Evolutionary conservation across 2,329 filamentous ascomycete species (phyloP).

Genomic region (Fusarium gaditjirri): DNA sequence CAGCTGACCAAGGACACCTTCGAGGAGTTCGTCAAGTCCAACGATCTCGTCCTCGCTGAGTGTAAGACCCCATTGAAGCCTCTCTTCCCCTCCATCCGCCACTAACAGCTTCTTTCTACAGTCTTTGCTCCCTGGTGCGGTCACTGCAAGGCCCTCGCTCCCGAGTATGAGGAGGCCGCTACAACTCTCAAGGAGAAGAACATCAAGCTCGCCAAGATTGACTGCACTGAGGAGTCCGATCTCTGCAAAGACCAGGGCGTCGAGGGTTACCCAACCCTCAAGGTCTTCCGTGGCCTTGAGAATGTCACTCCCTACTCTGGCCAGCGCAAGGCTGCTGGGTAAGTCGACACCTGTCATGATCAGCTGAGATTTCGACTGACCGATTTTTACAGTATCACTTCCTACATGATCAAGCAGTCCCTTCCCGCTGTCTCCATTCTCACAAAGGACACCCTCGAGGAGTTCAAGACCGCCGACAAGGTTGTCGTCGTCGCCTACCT

Average conservation of each 20-base stretch:
- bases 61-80: constrained; percentile 68
- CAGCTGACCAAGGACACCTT: constrained; percentile 90
- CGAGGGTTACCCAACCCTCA: constrained; percentile 97
- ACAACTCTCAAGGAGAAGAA: constrained; percentile 88
- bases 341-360: constrained; percentile 49
- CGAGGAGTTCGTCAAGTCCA: constrained; percentile 82
- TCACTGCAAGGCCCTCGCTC: constrained; percentile 97
- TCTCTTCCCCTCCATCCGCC: neutral
- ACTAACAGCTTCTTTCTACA: constrained; percentile 55
- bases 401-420: constrained; percentile 98
- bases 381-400: constrained; percentile 63
- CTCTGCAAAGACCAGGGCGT: constrained; percentile 92
- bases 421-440: constrained; percentile 90
- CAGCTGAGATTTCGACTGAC: constrained; percentile 34
- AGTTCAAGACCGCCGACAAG: constrained; percentile 98
- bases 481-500: constrained; percentile 94
- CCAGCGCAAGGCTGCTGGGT: constrained; percentile 85
- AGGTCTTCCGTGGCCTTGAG: constrained; percentile 94
- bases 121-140: constrained; percentile 98
- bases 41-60: constrained; percentile 92
- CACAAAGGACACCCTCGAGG: constrained; percentile 83
- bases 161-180: constrained; percentile 89
- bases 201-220: constrained; percentile 86
- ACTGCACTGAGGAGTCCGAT: constrained; percentile 94
- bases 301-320: constrained; percentile 86